These are phyloP conservation scores for Penicillium paneum DNA, from an alignment of 2,329 filamentous ascomycete species.

Conservation along the genomic window DNA sequence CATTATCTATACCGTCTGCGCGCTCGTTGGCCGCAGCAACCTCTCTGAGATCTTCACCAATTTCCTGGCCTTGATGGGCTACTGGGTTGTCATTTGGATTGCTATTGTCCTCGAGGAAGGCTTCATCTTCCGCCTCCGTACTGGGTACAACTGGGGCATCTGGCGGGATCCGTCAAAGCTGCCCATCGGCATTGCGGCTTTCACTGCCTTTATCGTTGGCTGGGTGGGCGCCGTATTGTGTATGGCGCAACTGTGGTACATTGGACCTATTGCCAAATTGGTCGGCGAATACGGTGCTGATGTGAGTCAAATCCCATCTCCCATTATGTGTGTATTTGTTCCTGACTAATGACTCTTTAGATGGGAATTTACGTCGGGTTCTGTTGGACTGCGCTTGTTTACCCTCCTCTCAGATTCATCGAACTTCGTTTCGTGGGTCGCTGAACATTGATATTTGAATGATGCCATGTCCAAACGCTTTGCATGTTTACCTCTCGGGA, in stretches of 20 bases:
- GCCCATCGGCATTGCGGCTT: slow-evolving; percentile 60
- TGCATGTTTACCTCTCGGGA: not conserved
- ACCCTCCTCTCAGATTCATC: slow-evolving; percentile 51
- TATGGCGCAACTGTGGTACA: slow-evolving; percentile 69
- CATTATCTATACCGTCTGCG: slow-evolving; percentile 63
- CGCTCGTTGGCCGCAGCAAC: slow-evolving; percentile 59
- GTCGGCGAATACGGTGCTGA: slow-evolving; percentile 59
- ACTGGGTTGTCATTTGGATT: slow-evolving; percentile 66
- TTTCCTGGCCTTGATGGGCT: slow-evolving; percentile 68
- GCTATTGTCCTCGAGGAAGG: slow-evolving; percentile 59
- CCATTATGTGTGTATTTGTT: not conserved
- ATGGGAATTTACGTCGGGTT: slow-evolving; percentile 62
- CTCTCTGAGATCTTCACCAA: slow-evolving; percentile 66
- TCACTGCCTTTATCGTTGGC: slow-evolving; percentile 60
- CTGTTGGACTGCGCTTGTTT: slow-evolving; percentile 57
- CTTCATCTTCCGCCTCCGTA: slow-evolving; percentile 56
- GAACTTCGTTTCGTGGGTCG: slow-evolving; percentile 52
- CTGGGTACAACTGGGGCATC: slow-evolving; percentile 57
- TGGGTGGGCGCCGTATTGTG: slow-evolving; percentile 64
- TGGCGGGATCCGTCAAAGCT: slow-evolving; percentile 61
- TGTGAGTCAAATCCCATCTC: slow-evolving; percentile 38
- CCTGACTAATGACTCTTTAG: slow-evolving; percentile 21
- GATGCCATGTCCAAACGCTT: not conserved
- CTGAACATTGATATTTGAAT: slow-evolving; percentile 22
- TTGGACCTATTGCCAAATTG: slow-evolving; percentile 58